These are phyloP conservation scores for Rhodotorula sp. DNA, from an alignment of 1,284 basidiomycete species.

Conservation along the genomic window DNA sequence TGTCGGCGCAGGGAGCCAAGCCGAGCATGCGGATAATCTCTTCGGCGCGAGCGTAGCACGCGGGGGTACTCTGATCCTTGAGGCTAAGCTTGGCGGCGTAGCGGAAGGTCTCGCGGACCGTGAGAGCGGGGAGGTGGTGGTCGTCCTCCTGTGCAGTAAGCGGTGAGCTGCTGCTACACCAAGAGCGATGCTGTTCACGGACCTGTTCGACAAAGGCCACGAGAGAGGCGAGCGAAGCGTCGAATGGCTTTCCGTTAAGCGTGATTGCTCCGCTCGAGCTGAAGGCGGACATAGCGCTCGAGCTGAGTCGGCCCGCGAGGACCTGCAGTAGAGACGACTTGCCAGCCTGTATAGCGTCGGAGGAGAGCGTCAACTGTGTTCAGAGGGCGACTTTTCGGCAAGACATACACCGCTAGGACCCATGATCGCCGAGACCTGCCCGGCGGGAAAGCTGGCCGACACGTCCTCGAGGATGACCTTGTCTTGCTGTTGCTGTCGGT, in stretches of 20 bases:
- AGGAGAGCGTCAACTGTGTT: neutral
- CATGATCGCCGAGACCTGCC: constrained; percentile 57
- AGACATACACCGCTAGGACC: constrained; percentile 36
- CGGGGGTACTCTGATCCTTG: constrained; percentile 52
- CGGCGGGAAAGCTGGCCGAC: constrained; percentile 54
- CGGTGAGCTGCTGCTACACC: too few relatives aligned
- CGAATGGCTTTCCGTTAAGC: constrained; percentile 50
- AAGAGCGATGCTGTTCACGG: neutral
- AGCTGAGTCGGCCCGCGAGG: constrained; percentile 53
- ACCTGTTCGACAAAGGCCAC: constrained; percentile 58
- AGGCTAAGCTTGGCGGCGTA: constrained; percentile 59
- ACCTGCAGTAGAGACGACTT: constrained; percentile 57
- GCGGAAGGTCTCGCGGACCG: constrained; percentile 55
- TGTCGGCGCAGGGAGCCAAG: constrained; percentile 58
- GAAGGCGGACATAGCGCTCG: constrained; percentile 51
- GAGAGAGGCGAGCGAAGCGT: constrained; percentile 48
- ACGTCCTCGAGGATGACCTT: constrained; percentile 55
- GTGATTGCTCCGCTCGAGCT: constrained; percentile 48
- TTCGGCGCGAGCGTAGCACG: constrained; percentile 57
- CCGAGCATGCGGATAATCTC: constrained; percentile 57
- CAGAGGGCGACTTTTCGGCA: neutral
- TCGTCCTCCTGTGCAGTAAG: constrained; percentile 52
- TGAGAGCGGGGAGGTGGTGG: constrained; percentile 56
- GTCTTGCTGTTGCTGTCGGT: neutral
- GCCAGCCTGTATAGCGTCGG: constrained; percentile 52